Conservation (phyloP, 1,139 yeast species). For the Meyerozyma guilliermondii region DNA sequence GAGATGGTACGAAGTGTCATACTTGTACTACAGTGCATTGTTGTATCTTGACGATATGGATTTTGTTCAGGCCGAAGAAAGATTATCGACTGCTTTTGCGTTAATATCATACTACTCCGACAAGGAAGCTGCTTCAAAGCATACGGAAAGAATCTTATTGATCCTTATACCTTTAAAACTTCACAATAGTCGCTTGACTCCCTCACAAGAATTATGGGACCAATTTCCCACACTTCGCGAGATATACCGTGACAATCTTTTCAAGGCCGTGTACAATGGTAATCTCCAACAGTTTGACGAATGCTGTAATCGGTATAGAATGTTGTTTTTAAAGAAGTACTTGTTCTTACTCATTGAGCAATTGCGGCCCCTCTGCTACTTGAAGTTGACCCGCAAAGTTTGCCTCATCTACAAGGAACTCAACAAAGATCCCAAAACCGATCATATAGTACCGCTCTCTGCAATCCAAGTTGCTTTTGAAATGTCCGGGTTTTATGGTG, state of each 20-base stretch:
- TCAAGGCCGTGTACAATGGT: slow-evolving; percentile 50
- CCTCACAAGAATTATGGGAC: slow-evolving; percentile 36
- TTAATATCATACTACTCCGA: slow-evolving; percentile 21
- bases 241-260: slow-evolving; percentile 44
- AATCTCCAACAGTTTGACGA: slow-evolving; percentile 46
- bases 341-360: slow-evolving; percentile 59
- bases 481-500: slow-evolving; percentile 20
- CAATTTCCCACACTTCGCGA: slow-evolving; percentile 37
- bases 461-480: slow-evolving; percentile 46
- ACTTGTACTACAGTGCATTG: slow-evolving; percentile 62
- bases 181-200: slow-evolving; percentile 37
- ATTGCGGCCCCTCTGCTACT: slow-evolving; percentile 47
- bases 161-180: slow-evolving; percentile 54
- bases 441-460: slow-evolving; percentile 42
- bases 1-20: slow-evolving; percentile 53
- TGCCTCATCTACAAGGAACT: slow-evolving; percentile 32
- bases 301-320: slow-evolving; percentile 40
- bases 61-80: slow-evolving; percentile 43
- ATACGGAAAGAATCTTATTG: slow-evolving; percentile 39
- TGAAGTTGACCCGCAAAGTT: slow-evolving; percentile 49
- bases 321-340: slow-evolving; percentile 51
- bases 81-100: slow-evolving; percentile 45
- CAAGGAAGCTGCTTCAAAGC: slow-evolving; percentile 18
- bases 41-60: slow-evolving; percentile 61
- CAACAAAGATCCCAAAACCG: slow-evolving; percentile 18